phyloP scores from a whole-genome alignment of 2,329 filamentous ascomycete genomes.

The Elsinoe arachidis region DNA sequence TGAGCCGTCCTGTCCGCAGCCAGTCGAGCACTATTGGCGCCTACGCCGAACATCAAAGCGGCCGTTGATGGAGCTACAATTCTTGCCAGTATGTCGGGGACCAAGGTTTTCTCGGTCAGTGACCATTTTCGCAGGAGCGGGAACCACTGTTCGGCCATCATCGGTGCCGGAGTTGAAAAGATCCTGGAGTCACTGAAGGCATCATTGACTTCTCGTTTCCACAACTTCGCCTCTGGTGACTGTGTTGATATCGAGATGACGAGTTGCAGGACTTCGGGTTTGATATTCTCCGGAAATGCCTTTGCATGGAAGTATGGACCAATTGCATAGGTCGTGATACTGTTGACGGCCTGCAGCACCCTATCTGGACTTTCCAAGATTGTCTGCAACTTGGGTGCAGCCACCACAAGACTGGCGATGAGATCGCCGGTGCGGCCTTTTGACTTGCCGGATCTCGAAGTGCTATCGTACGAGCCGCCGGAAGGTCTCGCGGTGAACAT shows the following conservation, averaged over 20 bases:
- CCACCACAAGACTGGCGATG: constrained; percentile 66
- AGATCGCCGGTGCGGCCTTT: constrained; percentile 53
- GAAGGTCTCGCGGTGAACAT: constrained; percentile 70
- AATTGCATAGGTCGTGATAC: constrained; percentile 76
- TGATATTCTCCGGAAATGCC: constrained; percentile 77
- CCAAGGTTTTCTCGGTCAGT: constrained; percentile 75
- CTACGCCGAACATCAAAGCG: constrained; percentile 97
- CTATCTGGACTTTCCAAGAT: constrained; percentile 82
- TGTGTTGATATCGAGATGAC: constrained; percentile 70
- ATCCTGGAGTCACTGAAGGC: constrained; percentile 86
- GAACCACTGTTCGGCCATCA: constrained; percentile 71
- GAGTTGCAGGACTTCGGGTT: constrained; percentile 59
- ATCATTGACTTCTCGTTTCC: constrained; percentile 87
- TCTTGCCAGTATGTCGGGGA: constrained; percentile 70
- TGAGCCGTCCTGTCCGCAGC: constrained; percentile 92
- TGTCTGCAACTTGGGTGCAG: constrained; percentile 71
- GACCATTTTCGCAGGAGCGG: constrained; percentile 77
- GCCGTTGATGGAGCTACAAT: constrained; percentile 81
- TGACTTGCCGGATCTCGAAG: constrained; percentile 35
- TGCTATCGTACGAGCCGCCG: neutral
- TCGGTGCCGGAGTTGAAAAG: constrained; percentile 58
- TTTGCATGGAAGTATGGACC: constrained; percentile 75
- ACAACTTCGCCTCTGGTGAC: constrained; percentile 72
- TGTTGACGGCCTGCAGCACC: constrained; percentile 65
- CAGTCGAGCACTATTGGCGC: constrained; percentile 83